phyloP scores from a whole-genome alignment of 2,329 filamentous ascomycete genomes.

The Paramyrothecium roridum region DNA sequence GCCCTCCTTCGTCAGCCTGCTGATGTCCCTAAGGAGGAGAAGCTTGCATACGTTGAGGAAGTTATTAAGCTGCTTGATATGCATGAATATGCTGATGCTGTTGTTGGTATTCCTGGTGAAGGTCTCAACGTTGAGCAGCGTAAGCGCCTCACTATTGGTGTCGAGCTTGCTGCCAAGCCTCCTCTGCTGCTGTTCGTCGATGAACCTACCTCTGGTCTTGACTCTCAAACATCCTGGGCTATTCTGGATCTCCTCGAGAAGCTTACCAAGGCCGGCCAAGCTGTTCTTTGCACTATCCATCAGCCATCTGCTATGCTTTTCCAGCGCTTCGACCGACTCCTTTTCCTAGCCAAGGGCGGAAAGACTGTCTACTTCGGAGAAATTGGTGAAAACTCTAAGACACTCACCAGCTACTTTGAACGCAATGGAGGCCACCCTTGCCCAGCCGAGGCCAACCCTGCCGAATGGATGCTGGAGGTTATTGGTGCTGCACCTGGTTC shows the following conservation, averaged over 20 bases:
- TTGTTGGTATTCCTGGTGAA: slow-evolving; percentile 56
- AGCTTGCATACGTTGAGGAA: slow-evolving; percentile 78
- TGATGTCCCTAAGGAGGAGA: slow-evolving; percentile 63
- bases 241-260: slow-evolving; percentile 57
- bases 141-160: slow-evolving; percentile 56
- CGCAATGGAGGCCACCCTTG: slow-evolving; percentile 55
- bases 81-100: slow-evolving; percentile 59
- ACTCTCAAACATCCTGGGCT: slow-evolving; percentile 57
- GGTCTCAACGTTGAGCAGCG: slow-evolving; percentile 58
- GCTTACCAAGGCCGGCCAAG: slow-evolving; percentile 47
- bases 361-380: slow-evolving; percentile 65
- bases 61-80: slow-evolving; percentile 64
- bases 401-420: slow-evolving; percentile 58
- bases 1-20: slow-evolving; percentile 78
- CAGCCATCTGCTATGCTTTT: slow-evolving; percentile 47
- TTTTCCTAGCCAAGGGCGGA: slow-evolving; percentile 59
- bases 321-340: slow-evolving; percentile 51
- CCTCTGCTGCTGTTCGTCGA: slow-evolving; percentile 56
- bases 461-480: slow-evolving; percentile 62
- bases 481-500: slow-evolving; percentile 43
- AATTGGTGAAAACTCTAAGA: slow-evolving; percentile 52
- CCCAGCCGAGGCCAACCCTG: slow-evolving; percentile 56
- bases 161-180: slow-evolving; percentile 50
- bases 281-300: slow-evolving; percentile 49
- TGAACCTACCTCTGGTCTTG: slow-evolving; percentile 56